phyloP scores from a whole-genome alignment of 148 eudicot species.

The Vaccinium myrtillus region DNA sequence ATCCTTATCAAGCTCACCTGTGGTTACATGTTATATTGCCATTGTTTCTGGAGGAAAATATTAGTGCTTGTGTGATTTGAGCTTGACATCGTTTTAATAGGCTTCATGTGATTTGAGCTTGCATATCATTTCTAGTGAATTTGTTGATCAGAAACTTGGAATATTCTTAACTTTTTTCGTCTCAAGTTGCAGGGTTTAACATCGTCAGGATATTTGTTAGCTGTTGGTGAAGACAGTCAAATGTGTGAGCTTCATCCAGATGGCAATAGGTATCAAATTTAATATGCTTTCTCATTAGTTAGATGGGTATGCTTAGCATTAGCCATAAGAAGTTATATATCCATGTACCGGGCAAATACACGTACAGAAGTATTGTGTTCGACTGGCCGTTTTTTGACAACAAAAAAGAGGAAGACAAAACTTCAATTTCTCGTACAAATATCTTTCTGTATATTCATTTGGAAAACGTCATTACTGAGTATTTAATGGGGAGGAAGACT shows the following conservation, averaged over 20 bases:
- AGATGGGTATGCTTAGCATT: background rate
- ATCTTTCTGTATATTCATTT: background rate
- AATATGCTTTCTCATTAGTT: background rate
- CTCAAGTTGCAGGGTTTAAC: conserved; percentile 64
- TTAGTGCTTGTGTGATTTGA: no score
- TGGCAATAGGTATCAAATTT: conserved; percentile 69
- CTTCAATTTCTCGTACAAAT: background rate
- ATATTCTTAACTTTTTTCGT: background rate
- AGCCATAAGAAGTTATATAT: background rate
- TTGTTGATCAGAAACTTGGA: background rate
- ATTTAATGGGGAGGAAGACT: background rate
- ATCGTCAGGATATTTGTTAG: conserved; percentile 67
- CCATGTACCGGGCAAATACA: no score
- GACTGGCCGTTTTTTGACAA: background rate
- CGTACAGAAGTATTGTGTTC: background rate
- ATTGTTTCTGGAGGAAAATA: no score
- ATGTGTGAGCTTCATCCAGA: conserved; percentile 92
- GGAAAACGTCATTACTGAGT: background rate
- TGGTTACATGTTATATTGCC: no score
- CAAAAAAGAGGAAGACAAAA: no score
- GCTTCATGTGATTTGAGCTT: background rate
- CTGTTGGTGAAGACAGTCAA: conserved; percentile 63
- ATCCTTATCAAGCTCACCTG: no score
- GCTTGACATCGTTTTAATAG: no score
- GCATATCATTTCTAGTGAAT: background rate